phyloP scores from a whole-genome alignment of 768 basidiomycete genomes.

The Podaxis sp. region DNA sequence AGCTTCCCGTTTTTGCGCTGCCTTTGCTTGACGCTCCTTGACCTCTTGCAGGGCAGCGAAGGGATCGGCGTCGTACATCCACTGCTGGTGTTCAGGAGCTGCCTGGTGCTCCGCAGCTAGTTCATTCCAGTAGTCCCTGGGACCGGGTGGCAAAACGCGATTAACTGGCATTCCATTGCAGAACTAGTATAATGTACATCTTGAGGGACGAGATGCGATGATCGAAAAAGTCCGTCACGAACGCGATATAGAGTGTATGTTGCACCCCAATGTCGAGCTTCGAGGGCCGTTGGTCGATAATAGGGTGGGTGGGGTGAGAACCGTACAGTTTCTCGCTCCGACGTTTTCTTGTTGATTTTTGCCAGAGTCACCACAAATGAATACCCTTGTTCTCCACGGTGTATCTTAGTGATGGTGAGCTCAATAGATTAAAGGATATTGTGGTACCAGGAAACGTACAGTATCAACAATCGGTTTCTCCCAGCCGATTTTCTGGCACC shows the following conservation, averaged over 20 bases:
- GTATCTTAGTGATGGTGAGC: conserved; percentile 34
- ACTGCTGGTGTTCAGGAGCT: conserved; percentile 66
- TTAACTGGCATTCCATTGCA: conserved; percentile 75
- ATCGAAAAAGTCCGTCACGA: conserved; percentile 32
- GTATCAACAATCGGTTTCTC: conserved; percentile 80
- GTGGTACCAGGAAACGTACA: conserved; percentile 39
- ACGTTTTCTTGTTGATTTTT: conserved; percentile 67
- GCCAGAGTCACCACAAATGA: conserved; percentile 70
- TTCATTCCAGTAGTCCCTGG: conserved; percentile 85
- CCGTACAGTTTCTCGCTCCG: conserved; percentile 64
- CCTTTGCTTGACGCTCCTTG: conserved; percentile 60
- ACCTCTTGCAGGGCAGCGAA: conserved; percentile 73
- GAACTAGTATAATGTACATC: conserved; percentile 45
- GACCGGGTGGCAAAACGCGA: conserved; percentile 75
- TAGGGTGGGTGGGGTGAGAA: conserved; percentile 76
- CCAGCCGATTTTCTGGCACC: conserved; percentile 90
- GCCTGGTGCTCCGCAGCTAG: conserved; percentile 69
- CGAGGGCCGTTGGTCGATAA: conserved; percentile 60
- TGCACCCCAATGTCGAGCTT: conserved; percentile 91
- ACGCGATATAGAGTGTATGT: conserved; percentile 87
- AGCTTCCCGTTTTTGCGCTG: conserved; percentile 43
- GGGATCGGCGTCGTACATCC: conserved; percentile 90
- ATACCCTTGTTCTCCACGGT: conserved; percentile 44
- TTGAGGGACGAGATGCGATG: conserved; percentile 22
- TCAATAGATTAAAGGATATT: conserved; percentile 2